These are phyloP conservation scores for Cordyceps sp. DNA, from an alignment of 2,329 filamentous ascomycete species.

Conservation along the genomic window DNA sequence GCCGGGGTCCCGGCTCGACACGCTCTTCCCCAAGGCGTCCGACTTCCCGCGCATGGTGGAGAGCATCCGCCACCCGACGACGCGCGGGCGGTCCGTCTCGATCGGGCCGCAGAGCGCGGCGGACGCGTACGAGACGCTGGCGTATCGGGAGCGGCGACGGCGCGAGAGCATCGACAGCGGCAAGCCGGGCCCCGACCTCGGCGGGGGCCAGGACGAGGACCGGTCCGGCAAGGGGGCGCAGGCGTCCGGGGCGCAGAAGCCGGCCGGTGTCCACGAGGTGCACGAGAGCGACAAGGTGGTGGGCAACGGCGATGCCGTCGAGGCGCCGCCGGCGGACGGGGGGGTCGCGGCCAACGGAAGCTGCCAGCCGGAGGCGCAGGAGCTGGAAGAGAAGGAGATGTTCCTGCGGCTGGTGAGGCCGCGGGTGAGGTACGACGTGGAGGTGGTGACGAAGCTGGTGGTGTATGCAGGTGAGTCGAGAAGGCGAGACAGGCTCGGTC, in stretches of 20 bases:
- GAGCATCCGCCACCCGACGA: conserved; percentile 58
- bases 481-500: conserved; percentile 2
- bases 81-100: conserved; percentile 63
- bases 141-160: conserved; percentile 58
- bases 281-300: conserved; percentile 58
- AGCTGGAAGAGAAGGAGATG: conserved; percentile 56
- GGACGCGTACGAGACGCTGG: conserved; percentile 88
- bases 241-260: conserved; percentile 28
- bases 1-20: conserved; percentile 53
- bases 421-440: conserved; percentile 90
- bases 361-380: too few species aligned
- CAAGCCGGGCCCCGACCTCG: conserved; percentile 28
- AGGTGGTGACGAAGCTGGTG: conserved; percentile 91
- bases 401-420: conserved; percentile 74
- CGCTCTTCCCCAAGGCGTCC: conserved; percentile 76
- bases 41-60: conserved; percentile 72
- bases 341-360: too few species aligned
- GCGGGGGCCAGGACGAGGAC: conserved; percentile 19
- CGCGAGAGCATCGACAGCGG: conserved; percentile 38
- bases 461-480: conserved; percentile 71
- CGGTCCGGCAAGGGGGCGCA: conserved; percentile 20
- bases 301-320: conserved; percentile 45
- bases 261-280: too few species aligned
- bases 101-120: conserved; percentile 90
- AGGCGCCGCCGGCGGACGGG: conserved; percentile 14